phyloP scores from a whole-genome alignment of 2,329 filamentous ascomycete species.

The Diaporthe velutina region DNA sequence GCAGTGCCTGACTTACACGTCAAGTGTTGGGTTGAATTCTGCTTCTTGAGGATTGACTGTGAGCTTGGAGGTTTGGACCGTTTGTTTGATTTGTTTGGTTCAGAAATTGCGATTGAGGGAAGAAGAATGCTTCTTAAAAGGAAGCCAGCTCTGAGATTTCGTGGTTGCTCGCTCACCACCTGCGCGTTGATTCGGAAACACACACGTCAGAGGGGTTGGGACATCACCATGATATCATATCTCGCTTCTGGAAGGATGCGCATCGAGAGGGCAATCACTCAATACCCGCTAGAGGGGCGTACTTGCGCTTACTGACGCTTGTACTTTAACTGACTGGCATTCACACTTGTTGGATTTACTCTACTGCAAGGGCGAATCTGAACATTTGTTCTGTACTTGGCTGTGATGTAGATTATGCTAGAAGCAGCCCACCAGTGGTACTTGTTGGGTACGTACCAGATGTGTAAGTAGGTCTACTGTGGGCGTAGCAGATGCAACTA shows the following conservation, averaged over 20 bases:
- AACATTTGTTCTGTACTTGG: not conserved
- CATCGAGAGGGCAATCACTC: not conserved
- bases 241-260: not conserved
- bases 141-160: not conserved
- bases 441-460: not conserved
- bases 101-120: not conserved
- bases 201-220: slow-evolving; percentile 23
- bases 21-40: not conserved
- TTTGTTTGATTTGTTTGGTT: not conserved
- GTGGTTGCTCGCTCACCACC: not conserved
- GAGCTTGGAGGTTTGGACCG: not conserved
- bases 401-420: not conserved
- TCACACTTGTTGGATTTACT: not conserved
- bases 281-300: not conserved
- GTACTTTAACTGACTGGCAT: not conserved
- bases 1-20: slow-evolving; percentile 9
- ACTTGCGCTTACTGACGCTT: slow-evolving; percentile 6
- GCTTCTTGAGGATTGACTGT: not conserved
- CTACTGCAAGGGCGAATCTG: not conserved
- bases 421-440: not conserved
- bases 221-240: slow-evolving; percentile 32
- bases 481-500: not conserved
- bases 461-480: not conserved
- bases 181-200: slow-evolving; percentile 16
- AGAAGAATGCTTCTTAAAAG: not conserved